Conservation (phyloP, 2,329 filamentous ascomycete species). For the Fusarium oligoseptatum region DNA sequence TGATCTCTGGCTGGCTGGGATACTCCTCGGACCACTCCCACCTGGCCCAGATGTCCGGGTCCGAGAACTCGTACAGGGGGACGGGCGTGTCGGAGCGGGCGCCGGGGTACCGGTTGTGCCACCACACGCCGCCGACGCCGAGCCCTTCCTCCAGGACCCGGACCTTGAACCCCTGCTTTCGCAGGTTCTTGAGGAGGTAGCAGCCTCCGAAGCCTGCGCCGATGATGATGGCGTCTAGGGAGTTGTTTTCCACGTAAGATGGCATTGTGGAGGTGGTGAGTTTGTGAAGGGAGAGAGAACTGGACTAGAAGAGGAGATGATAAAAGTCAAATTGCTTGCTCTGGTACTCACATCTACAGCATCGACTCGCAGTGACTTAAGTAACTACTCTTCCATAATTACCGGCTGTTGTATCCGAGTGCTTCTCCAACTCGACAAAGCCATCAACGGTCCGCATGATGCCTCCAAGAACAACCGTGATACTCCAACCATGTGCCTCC, state of each 20-base stretch:
- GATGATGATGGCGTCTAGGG: slow-evolving; percentile 15
- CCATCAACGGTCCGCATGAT: background rate
- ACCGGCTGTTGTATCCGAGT: slow-evolving; percentile 5
- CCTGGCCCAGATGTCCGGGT: slow-evolving; percentile 51
- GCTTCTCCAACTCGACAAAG: background rate
- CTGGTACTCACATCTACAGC: background rate
- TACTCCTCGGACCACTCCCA: slow-evolving; percentile 57
- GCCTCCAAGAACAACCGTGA: background rate
- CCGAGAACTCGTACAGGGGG: slow-evolving; percentile 35
- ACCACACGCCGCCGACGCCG: slow-evolving; percentile 17
- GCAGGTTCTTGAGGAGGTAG: slow-evolving; percentile 16
- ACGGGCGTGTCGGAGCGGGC: slow-evolving; percentile 54
- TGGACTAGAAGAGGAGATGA: background rate
- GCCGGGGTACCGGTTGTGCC: slow-evolving; percentile 55
- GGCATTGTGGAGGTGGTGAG: slow-evolving; percentile 5
- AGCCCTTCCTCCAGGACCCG: slow-evolving; percentile 13
- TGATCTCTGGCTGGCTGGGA: slow-evolving; percentile 53
- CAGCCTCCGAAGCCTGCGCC: slow-evolving; percentile 24
- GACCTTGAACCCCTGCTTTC: slow-evolving; percentile 10
- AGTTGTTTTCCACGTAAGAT: background rate
- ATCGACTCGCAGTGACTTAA: background rate
- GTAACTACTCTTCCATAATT: background rate
- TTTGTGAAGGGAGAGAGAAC: background rate
- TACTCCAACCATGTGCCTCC: background rate
- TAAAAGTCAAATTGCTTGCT: background rate